phyloP scores from a whole-genome alignment of 2,329 filamentous ascomycete species.

The Fusarium abutilonis region DNA sequence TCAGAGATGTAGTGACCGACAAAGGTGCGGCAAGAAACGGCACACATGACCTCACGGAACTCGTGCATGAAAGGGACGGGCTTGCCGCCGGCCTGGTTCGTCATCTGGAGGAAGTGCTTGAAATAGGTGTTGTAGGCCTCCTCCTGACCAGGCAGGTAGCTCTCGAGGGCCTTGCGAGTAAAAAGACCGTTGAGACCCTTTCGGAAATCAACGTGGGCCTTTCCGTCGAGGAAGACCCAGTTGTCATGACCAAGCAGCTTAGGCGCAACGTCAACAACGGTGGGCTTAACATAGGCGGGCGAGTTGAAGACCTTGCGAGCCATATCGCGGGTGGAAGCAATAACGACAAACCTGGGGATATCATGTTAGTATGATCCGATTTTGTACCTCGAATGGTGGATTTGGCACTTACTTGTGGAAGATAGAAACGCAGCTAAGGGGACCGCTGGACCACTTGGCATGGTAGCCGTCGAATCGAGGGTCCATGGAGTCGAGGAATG shows the following conservation, averaged over 20 bases:
- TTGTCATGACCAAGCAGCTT: conserved; percentile 92
- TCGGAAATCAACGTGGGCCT: conserved; percentile 93
- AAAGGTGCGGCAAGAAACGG: conserved; percentile 95
- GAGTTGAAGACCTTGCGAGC: conserved; percentile 97
- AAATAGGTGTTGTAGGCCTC: conserved; percentile 92
- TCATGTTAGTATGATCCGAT: conserved; percentile 16
- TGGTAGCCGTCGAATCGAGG: conserved; percentile 93
- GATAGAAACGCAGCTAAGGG: conserved; percentile 95
- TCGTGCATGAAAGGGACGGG: conserved; percentile 88
- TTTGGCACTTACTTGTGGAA: conserved; percentile 86
- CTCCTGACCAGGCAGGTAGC: conserved; percentile 91
- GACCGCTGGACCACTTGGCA: conserved; percentile 90
- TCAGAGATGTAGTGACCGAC: conserved; percentile 95
- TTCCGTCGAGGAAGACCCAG: conserved; percentile 98
- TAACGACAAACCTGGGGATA: conserved; percentile 84
- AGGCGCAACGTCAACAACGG: conserved; percentile 91
- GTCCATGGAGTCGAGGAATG: conserved; percentile 90
- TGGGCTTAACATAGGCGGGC: conserved; percentile 90
- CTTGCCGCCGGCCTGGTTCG: conserved; percentile 75
- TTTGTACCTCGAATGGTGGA: neutral
- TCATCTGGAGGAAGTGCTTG: conserved; percentile 78
- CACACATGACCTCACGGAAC: conserved; percentile 95
- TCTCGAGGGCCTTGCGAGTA: conserved; percentile 86
- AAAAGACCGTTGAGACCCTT: conserved; percentile 96
- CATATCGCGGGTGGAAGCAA: conserved; percentile 94